These are phyloP conservation scores for Colletotrichum destructivum DNA, from an alignment of 2,329 filamentous ascomycete species.

Conservation along the genomic window DNA sequence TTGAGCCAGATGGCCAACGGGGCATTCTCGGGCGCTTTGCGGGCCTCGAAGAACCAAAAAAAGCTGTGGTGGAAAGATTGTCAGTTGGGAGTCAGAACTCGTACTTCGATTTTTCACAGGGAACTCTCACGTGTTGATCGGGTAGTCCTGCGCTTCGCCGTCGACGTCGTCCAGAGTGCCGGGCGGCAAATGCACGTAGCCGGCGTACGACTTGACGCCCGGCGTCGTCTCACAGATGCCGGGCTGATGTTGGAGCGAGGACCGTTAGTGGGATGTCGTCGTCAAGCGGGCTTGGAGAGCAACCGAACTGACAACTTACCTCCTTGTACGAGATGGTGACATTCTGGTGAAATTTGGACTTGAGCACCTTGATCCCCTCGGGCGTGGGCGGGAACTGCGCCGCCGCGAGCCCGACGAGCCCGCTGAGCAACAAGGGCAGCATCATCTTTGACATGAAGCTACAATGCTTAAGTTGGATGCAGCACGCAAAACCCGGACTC, in stretches of 20 bases:
- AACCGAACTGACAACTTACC: conserved; percentile 49
- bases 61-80: conserved; percentile 34
- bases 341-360: conserved; percentile 71
- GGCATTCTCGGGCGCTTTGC: conserved; percentile 52
- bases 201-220: conserved; percentile 76
- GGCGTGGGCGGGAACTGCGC: conserved; percentile 52
- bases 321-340: conserved; percentile 75
- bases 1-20: conserved; percentile 68
- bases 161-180: conserved; percentile 51
- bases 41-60: conserved; percentile 49
- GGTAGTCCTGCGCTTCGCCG: conserved; percentile 63
- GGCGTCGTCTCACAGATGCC: conserved; percentile 69
- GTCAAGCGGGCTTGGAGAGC: background rate
- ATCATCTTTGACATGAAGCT: background rate
- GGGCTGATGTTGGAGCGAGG: conserved; percentile 55
- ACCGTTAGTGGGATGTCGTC: conserved; percentile 37
- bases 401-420: conserved; percentile 44
- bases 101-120: no score
- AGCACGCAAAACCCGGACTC: no score
- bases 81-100: background rate
- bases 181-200: conserved; percentile 72
- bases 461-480: no score
- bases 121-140: conserved; percentile 61
- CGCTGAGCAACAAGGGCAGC: conserved; percentile 40
- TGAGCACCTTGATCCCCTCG: conserved; percentile 62